Conservation (phyloP, 2,329 filamentous ascomycete species). For the Penicillium sp. region DNA sequence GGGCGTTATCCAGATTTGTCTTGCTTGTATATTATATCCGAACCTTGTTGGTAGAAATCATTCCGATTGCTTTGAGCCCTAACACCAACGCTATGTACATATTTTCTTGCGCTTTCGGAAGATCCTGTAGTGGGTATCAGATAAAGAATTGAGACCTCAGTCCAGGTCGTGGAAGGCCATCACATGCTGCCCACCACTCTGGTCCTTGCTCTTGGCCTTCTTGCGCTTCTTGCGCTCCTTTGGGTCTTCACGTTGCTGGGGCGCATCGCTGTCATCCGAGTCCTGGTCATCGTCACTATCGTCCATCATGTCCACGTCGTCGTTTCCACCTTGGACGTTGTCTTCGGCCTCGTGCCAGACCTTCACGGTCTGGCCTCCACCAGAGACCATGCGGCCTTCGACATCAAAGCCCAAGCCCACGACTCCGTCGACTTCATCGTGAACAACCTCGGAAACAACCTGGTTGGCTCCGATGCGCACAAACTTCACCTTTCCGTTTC, state of each 20-base stretch:
- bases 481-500: constrained; percentile 76
- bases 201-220: constrained; percentile 48
- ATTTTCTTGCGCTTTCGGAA: constrained; percentile 1
- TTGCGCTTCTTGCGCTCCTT: constrained; percentile 53
- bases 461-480: constrained; percentile 74
- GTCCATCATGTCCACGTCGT: constrained; percentile 38
- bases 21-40: not conserved
- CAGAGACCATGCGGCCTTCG: constrained; percentile 82
- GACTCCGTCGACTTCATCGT: constrained; percentile 87
- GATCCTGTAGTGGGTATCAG: constrained; percentile 26
- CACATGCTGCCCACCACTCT: constrained; percentile 40
- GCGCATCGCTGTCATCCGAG: constrained; percentile 52
- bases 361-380: constrained; percentile 82
- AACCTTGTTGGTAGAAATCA: not conserved
- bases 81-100: constrained; percentile 15
- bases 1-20: not conserved
- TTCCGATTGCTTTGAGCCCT: not conserved
- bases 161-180: constrained; percentile 48
- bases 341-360: constrained; percentile 77
- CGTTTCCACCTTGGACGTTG: constrained; percentile 53
- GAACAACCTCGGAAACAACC: constrained; percentile 67
- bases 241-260: constrained; percentile 38
- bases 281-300: constrained; percentile 47
- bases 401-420: constrained; percentile 82
- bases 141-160: constrained; percentile 27